Percentiles rank a stretch among this genome's conserved stretches.
Conservation (phyloP, 495 filamentous ascomycete species). For the Neurospora sp. region DNA sequence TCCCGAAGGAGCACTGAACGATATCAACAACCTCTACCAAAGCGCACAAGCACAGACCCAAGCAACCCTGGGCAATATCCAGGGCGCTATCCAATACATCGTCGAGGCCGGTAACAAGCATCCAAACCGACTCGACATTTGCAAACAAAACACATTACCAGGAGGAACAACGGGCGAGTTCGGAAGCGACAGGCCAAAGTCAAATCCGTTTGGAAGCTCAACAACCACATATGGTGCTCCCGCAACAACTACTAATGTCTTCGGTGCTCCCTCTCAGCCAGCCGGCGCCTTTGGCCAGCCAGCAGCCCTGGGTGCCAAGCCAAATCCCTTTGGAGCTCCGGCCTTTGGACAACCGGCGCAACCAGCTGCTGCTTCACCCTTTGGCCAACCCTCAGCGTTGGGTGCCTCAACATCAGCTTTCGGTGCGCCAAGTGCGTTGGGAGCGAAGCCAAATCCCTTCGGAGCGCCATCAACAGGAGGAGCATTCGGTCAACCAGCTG, state of each 20-base stretch:
- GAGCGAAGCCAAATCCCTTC: constrained; percentile 32
- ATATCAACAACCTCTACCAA: constrained; percentile 48
- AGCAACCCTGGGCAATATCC: constrained; percentile 50
- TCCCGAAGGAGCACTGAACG: constrained; percentile 50
- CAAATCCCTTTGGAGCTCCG: constrained; percentile 31
- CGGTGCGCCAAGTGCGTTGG: constrained; percentile 13
- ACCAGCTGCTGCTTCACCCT: constrained; percentile 23
- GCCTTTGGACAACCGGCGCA: constrained; percentile 32
- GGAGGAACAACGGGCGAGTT: constrained; percentile 23
- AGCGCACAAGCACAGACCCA: constrained; percentile 61
- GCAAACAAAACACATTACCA: constrained; percentile 32
- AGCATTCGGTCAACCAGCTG: constrained; percentile 29
- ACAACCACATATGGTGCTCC: constrained; percentile 8
- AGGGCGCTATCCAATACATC: constrained; percentile 65
- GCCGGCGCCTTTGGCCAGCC: constrained; percentile 34
- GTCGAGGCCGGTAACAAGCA: constrained; percentile 58
- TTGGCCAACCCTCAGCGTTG: constrained; percentile 32
- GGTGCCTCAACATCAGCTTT: constrained; percentile 13
- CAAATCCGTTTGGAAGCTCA: constrained; percentile 5
- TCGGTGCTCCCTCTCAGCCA: not conserved
- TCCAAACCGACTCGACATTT: constrained; percentile 71
- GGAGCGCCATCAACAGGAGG: constrained; percentile 24
- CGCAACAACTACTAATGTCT: not conserved
- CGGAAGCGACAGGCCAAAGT: constrained; percentile 1
- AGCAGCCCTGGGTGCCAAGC: constrained; percentile 27